Base-by-base conservation (phyloP, 176 grass and related monocot genomes). In the Guadua angustifolia region DNA sequence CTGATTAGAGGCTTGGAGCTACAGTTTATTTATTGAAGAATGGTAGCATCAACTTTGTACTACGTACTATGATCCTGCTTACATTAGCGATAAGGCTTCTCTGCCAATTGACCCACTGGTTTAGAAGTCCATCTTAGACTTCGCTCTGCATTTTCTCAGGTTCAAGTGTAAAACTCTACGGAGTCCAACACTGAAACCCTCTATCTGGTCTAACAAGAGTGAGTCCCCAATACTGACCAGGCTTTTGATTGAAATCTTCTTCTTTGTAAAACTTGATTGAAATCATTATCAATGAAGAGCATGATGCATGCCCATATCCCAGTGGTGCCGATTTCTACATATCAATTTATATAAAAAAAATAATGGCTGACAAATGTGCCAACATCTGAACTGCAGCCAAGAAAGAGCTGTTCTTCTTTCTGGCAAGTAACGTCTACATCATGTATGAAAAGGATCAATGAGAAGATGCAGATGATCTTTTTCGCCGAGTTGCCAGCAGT, bases 401-500 rank as follows among this genome's bases (percentile, higher is more conserved):
- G 11, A 82, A 58, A 52, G 46, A 7, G 33, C 0, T 67, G 9
- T 55, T 67, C 33, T 42, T 84, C 35, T 77, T 76, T 11, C 83
- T 85, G 77, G 73, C 59, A 84, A 66, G 82, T 46, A 43, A 84
- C 82, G 60, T 65, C 45, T 53, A 35, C 46, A 66, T 67, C 71
- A 66, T 75, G 82, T 13, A 16, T 75, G 29, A 74, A 83, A 73
- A 73, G 43, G 57, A 84, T 65, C 59, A 5, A 65, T 9, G 14
- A 36, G 8, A 66, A 11, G 59, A 66, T 51, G 60, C 5, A 75
- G 36, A 55, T 40, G 9, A 50, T 65, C 59, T 53, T 84, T 83
- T 18, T 19, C 5, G 14, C 58, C 1, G 25, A 49, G 68, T 58
- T 15, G 22, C 2, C 44, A 64, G 6, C 26, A 18, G 65, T 51